Percentiles rank a stretch among this genome's conserved stretches.
phyloP scores from a whole-genome alignment of 2,329 filamentous ascomycete species.

The Rutstroemia sp. region DNA sequence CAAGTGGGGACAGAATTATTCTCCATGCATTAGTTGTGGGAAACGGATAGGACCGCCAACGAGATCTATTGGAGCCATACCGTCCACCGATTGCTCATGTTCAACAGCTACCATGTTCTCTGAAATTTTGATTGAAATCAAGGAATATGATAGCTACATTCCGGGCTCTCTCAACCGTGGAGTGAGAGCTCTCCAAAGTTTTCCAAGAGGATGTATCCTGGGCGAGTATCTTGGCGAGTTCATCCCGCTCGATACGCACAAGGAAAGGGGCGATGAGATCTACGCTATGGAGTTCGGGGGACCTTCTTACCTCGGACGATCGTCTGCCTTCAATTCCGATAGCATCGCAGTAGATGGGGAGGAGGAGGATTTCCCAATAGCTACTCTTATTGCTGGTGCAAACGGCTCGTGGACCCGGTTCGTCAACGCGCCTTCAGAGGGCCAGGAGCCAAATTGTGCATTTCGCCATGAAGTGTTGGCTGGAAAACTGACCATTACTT shows the following conservation, averaged over 20 bases:
- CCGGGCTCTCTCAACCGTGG: background rate
- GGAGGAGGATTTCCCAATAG: background rate
- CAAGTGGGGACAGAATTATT: constrained; percentile 1
- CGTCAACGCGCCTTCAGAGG: background rate
- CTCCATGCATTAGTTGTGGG: constrained; percentile 1
- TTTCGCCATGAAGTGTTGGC: background rate
- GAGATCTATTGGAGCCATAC: no score
- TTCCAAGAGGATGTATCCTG: background rate
- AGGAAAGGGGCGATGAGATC: background rate
- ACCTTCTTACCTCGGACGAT: background rate
- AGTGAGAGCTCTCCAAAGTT: background rate
- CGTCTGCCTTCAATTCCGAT: background rate
- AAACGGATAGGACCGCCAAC: background rate
- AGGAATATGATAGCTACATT: background rate
- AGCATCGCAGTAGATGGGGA: background rate
- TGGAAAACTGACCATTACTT: constrained; percentile 2
- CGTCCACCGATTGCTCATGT: no score
- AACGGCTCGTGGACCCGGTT: constrained; percentile 7
- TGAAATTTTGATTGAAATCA: background rate
- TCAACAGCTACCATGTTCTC: background rate
- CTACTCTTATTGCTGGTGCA: background rate
- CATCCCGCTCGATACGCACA: background rate
- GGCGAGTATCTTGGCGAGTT: constrained; percentile 6
- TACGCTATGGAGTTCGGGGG: constrained; percentile 1
- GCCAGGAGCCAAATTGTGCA: background rate